Evolutionary conservation across 331 rosid species (phyloP), one percentile per base, ranked within the genome.

Genomic region (Arachis monticola): DNA sequence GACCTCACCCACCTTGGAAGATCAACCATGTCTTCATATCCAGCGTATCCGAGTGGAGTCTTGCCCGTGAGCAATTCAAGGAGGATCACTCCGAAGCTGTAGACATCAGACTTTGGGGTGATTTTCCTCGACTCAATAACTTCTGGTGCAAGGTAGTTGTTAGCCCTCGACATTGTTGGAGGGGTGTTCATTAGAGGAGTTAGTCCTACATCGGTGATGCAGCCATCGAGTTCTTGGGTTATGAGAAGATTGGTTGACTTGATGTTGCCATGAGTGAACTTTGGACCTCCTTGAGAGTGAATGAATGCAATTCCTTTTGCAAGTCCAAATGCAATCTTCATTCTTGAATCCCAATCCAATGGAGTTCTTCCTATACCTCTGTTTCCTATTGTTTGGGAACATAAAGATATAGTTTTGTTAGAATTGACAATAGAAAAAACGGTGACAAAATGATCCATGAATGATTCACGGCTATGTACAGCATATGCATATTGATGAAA

Each of bases 21-120:
- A 80, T 90, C 96, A 47, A 86, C 88, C 47, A 68, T 74, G 56
- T 90, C 90, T 35, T 86, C 81, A n/a, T 82, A 68, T 6, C 95
- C 93, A 3, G 90, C 83, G 50, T 80, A 74, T 13, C 85, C 87
- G 8, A 87, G 22, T 6, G 98, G 92, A 8, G 70, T 68, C 79
- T 87, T 90, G 5, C 96, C 96, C 0, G 97, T 93, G 47, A 93
- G 85, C 73, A 93, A 80, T 78, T 93, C 98, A 1, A 91, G 91
- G 5, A 93, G 90, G 72, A 91, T 76, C 50, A 93, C 93, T 0
- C 98, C 98, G 35, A 86, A 93, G 87, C 93, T 86, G 80, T 93
- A 93, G 10, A 93, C 96, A 72, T 91, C 98, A 9, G 91, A 79
- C 74, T 93, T 87, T 10, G 87, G 91, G 1, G 85, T 79, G 71